Base-by-base conservation (phyloP, 768 basidiomycete species). In the Leccinum fibrillosum region DNA sequence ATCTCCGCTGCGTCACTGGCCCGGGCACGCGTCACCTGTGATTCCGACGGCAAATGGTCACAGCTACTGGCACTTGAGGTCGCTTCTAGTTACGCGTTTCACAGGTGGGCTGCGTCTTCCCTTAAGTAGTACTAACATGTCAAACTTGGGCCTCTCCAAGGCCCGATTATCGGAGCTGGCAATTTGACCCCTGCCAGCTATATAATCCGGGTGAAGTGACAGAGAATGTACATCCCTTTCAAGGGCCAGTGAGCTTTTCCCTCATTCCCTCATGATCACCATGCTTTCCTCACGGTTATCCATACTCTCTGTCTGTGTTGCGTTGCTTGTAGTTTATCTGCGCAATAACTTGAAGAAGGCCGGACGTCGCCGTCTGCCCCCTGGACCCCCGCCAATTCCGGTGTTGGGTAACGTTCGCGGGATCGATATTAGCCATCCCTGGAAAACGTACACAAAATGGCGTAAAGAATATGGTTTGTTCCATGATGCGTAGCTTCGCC, bases 401-500 rank as follows among this genome's bases (percentile, higher is more conserved):
- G 0, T 66, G 13, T 23, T 69, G 1, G 68, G 66, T 21, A 69
- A 71, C 9, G 28, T 70, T 21, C 12, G 26, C 0, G 64, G 59
- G 12, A 58, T 70, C 5, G 62, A 69, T 48, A 48, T 56, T 10
- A 30, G 48, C 4, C 25, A 64, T n/a, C 67, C 66, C 12, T 69
- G 67, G 69, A 56, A 58, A 47, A 59, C 62, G 12, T 71, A 62
- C 57, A 15, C 67, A 26, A 56, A 11, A 52, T 69, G 62, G 64
- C 61, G 59, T 2, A 37, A 57, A 45, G 49, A 64, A 39, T 64
- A 69, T 59, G 67, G 69, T 60, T 17, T 19, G 59, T 55, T 44
- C 45, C 25, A n/a, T 51, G 21, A n/a, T n/a, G 39, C 28, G 1
- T 21, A 34, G 15, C 12, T n/a, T n/a, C n/a, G n/a, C n/a, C n/a